These are phyloP conservation scores for Debaryomycetaceae sp. DNA, from an alignment of 1,139 yeast genomes.

Conservation along the genomic window DNA sequence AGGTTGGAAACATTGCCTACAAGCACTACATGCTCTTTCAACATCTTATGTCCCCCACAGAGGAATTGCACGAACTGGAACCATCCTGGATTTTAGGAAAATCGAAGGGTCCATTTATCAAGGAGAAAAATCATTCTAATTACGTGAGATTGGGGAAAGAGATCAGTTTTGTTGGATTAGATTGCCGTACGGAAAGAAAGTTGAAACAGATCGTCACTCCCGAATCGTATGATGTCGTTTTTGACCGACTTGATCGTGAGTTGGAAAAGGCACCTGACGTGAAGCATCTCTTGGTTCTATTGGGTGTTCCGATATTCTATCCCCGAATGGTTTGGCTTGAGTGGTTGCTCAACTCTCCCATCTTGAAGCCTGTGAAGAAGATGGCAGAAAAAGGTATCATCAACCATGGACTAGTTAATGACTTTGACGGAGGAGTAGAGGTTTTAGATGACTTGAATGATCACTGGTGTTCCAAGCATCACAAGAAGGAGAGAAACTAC, in stretches of 20 bases:
- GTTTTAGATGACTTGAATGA: conserved; percentile 89
- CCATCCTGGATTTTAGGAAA: conserved; percentile 57
- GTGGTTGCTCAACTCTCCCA: conserved; percentile 57
- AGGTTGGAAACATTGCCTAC: conserved; percentile 76
- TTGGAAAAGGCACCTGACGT: conserved; percentile 46
- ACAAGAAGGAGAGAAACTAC: conserved; percentile 71
- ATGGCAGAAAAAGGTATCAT: conserved; percentile 69
- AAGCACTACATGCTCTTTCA: conserved; percentile 88
- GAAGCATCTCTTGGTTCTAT: conserved; percentile 74
- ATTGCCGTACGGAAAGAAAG: conserved; percentile 88
- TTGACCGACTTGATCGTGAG: conserved; percentile 57
- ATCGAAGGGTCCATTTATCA: conserved; percentile 61
- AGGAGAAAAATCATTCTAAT: conserved; percentile 60
- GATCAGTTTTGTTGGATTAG: conserved; percentile 73
- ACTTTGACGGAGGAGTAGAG: conserved; percentile 88
- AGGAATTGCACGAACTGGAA: conserved; percentile 38
- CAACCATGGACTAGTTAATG: conserved; percentile 72
- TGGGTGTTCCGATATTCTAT: conserved; percentile 93
- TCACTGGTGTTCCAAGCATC: conserved; percentile 92
- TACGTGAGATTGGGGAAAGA: conserved; percentile 72
- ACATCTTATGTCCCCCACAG: conserved; percentile 64
- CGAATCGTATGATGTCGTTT: conserved; percentile 58
- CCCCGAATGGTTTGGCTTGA: conserved; percentile 93
- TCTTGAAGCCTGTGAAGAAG: conserved; percentile 62
- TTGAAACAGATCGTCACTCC: conserved; percentile 54